Evolutionary conservation across 2,329 filamentous ascomycete genomes (phyloP).

Genomic region (Biscogniauxia sp.): DNA sequence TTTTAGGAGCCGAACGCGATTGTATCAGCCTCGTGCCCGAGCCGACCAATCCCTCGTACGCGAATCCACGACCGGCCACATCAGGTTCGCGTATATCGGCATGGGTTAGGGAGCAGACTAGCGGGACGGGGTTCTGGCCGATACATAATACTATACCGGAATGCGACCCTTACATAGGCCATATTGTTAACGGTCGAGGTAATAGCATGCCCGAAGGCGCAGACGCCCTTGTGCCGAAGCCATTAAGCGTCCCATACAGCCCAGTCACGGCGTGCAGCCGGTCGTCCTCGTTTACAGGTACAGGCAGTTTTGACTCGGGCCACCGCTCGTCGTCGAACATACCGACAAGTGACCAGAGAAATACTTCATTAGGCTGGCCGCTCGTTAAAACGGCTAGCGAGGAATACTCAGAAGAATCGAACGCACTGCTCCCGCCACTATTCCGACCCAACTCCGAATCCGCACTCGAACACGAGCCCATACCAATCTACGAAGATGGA

Average conservation of each 20-base stretch:
- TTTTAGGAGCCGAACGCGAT: slow-evolving; percentile 22
- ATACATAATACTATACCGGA: slow-evolving; percentile 19
- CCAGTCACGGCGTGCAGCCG: slow-evolving; percentile 14
- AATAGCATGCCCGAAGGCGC: slow-evolving; percentile 11
- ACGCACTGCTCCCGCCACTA: background rate
- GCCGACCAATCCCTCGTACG: slow-evolving; percentile 2
- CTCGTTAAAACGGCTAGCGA: background rate
- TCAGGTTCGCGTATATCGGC: slow-evolving; percentile 19
- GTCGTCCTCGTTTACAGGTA: slow-evolving; percentile 20
- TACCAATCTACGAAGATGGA: slow-evolving; percentile 18
- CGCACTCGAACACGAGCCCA: slow-evolving; percentile 3
- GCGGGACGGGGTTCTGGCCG: slow-evolving; percentile 13
- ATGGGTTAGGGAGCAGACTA: slow-evolving; percentile 25
- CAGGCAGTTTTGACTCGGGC: slow-evolving; percentile 18
- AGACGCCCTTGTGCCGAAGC: slow-evolving; percentile 5
- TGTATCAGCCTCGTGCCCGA: slow-evolving; percentile 19
- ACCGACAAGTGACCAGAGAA: slow-evolving; percentile 23
- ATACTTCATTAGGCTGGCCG: slow-evolving; percentile 14
- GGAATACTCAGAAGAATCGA: background rate
- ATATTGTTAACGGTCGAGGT: slow-evolving; percentile 16
- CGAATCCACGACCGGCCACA: slow-evolving; percentile 2
- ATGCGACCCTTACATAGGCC: slow-evolving; percentile 11
- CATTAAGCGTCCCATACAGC: slow-evolving; percentile 7
- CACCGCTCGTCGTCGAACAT: slow-evolving; percentile 11
- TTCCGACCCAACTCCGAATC: background rate